Conservation (phyloP, 78 protist species). For the Guillardia theta region DNA sequence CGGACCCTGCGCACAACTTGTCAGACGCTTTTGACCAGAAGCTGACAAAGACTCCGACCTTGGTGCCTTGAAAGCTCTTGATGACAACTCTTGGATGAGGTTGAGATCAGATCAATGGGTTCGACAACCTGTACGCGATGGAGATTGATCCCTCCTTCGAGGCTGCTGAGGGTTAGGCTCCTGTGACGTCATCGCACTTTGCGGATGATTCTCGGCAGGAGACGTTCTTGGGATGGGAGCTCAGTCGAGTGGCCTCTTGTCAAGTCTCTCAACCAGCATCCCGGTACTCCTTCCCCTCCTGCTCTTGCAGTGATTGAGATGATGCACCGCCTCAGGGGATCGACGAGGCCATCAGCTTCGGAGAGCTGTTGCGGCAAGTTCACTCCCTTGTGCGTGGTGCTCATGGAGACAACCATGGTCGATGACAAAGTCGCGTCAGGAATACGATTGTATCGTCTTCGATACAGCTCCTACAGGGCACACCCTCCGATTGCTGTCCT, state of each 20-base stretch:
- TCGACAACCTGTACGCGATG: slow-evolving; percentile 84
- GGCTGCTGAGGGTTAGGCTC: no score
- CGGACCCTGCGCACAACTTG: slow-evolving; percentile 98
- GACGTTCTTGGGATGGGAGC: no score
- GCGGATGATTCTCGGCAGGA: no score
- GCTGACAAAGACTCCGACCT: slow-evolving; percentile 79
- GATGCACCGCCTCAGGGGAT: no score
- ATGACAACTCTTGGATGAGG: not conserved
- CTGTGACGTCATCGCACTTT: no score
- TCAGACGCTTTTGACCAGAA: slow-evolving; percentile 92
- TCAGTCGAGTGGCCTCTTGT: no score
- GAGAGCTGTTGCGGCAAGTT: slow-evolving; percentile 82
- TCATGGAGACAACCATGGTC: not conserved
- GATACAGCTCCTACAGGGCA: slow-evolving; percentile 99
- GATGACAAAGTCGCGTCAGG: not conserved
- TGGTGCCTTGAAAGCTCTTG: slow-evolving; percentile 25
- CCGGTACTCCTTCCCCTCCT: no score
- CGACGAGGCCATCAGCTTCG: slow-evolving; percentile 92
- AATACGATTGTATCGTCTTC: slow-evolving; percentile 86
- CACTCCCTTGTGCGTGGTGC: not conserved
- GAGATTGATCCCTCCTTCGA: slow-evolving; percentile 29
- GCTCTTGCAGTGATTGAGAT: no score
- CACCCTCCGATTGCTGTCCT: slow-evolving; percentile 89
- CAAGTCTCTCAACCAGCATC: no score
- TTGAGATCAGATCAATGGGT: slow-evolving; percentile 61